Evolutionary conservation across 1,284 basidiomycete genomes (phyloP).

Genomic region (Cryptococcus jaspeensis): DNA sequence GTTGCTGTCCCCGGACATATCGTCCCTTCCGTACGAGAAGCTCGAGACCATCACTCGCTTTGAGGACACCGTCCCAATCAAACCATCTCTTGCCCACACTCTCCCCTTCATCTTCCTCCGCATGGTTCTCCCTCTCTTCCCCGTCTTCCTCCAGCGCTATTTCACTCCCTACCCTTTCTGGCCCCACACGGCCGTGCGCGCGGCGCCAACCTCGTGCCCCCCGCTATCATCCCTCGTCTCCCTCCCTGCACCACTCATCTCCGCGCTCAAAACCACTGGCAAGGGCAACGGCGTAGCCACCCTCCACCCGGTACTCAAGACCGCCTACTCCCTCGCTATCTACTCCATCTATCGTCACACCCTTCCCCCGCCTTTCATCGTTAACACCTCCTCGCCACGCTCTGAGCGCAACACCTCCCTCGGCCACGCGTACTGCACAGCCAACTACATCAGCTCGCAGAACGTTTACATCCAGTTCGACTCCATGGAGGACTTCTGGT

Average conservation of each 20-base stretch:
- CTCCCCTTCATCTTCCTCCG: conserved; percentile 31
- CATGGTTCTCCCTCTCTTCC: conserved; percentile 35
- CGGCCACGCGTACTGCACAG: conserved; percentile 29
- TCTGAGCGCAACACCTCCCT: conserved; percentile 24
- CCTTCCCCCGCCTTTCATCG: conserved; percentile 6
- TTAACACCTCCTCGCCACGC: conserved; percentile 21
- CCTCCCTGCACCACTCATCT: conserved; percentile 13
- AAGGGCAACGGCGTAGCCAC: conserved; percentile 28
- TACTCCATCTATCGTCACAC: conserved; percentile 20
- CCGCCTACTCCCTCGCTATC: conserved; percentile 28
- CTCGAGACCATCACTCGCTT: conserved; percentile 8
- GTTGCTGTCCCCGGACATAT: conserved; percentile 18
- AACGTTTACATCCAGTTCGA: conserved; percentile 11
- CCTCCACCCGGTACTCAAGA: conserved; percentile 36
- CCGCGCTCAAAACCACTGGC: conserved; percentile 18
- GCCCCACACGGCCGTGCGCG: conserved; percentile 21
- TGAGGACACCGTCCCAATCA: conserved; percentile 29
- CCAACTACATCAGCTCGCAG: conserved; percentile 31
- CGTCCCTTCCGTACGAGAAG: conserved; percentile 19
- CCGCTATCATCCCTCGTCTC: conserved; percentile 17
- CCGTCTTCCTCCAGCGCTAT: conserved; percentile 26
- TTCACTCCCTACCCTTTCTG: conserved; percentile 24
- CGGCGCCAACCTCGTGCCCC: conserved; percentile 7
- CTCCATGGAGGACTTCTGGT: conserved; percentile 29
- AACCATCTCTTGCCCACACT: conserved; percentile 14